Conservation (phyloP, 2,329 filamentous ascomycete genomes). For the Aspergillus sp. region DNA sequence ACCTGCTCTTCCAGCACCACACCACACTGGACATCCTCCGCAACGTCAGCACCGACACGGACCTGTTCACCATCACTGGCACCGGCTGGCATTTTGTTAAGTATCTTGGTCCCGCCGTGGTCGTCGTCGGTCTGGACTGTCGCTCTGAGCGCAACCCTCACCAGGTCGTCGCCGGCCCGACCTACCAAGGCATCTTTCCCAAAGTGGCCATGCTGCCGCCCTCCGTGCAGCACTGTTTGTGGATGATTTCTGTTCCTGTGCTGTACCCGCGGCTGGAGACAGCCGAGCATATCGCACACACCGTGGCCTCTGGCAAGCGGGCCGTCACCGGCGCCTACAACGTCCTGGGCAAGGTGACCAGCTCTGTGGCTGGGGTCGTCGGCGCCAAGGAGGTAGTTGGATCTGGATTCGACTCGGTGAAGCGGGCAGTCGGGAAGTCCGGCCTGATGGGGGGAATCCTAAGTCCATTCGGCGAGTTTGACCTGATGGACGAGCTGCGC, state of each 20-base stretch:
- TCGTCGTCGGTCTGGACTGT: slow-evolving; percentile 85
- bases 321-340: slow-evolving; percentile 97
- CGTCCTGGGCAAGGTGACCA: slow-evolving; percentile 89
- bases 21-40: slow-evolving; percentile 91
- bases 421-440: slow-evolving; percentile 92
- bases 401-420: slow-evolving; percentile 89
- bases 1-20: slow-evolving; percentile 96
- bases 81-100: slow-evolving; percentile 99
- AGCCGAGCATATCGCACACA: slow-evolving; percentile 86
- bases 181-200: slow-evolving; percentile 95
- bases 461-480: slow-evolving; percentile 94
- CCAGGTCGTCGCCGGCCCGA: slow-evolving; percentile 92
- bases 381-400: slow-evolving; percentile 91
- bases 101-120: slow-evolving; percentile 86
- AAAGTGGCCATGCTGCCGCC: slow-evolving; percentile 88
- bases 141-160: slow-evolving; percentile 86
- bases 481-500: slow-evolving; percentile 87
- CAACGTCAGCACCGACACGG: slow-evolving; percentile 80
- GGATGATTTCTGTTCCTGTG: slow-evolving; percentile 89
- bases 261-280: slow-evolving; percentile 89
- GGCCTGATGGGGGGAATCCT: slow-evolving; percentile 94
- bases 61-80: slow-evolving; percentile 96
- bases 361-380: slow-evolving; percentile 90
- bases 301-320: slow-evolving; percentile 92
- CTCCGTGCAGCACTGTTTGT: slow-evolving; percentile 92